Base-by-base conservation (phyloP, 257 asterid species). In the Ocimum tenuiflorum region DNA sequence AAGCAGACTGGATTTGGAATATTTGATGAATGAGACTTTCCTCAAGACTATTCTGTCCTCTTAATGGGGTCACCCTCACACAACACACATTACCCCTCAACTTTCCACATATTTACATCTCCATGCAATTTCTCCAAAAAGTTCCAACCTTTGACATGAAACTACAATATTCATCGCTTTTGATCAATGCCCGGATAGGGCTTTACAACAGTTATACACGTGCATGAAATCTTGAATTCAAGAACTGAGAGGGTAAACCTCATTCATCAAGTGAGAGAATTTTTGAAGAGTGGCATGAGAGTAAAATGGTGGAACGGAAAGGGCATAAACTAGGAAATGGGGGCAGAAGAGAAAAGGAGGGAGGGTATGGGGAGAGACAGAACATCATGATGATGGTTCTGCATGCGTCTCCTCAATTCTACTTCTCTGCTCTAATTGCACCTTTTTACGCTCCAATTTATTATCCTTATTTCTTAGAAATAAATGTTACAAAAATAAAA, bases 321-420 rank as follows among this genome's bases (percentile, higher is more conserved):
- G 20, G 79, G 79, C 70, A 60, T 50, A 6, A 7, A 57, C 52
- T 78, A 53, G 65, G 71, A 1, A 8, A 27, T 24, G 0, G 46
- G 7, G 6, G n/a, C 29, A 47, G 67, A 39, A 10, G 49, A 70
- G 57, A 73, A 75, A 65, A 65, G 77, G 55, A 78, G 64, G 78
- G 74, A 72, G 71, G 91, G 83, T 77, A 76, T 48, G 81, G 81
- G 80, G 36, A 43, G 64, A 70, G 58, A 71, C 82, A 85, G 75
- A 79, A 86, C 96, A 82, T 59, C 67, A 86, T 88, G 78, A 86
- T 88, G 77, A 78, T 59, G 74, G 43, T 46, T 70, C 77, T 86
- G 91, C 96, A 88, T 86, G 96, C 89, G 90, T 81, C 83, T 76
- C 88, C 84, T 88, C 85, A 86, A 78, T 81, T 69, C 68, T 80